phyloP scores from a whole-genome alignment of 441 rosid species.

The Pelargonium myrrhifolium region DNA sequence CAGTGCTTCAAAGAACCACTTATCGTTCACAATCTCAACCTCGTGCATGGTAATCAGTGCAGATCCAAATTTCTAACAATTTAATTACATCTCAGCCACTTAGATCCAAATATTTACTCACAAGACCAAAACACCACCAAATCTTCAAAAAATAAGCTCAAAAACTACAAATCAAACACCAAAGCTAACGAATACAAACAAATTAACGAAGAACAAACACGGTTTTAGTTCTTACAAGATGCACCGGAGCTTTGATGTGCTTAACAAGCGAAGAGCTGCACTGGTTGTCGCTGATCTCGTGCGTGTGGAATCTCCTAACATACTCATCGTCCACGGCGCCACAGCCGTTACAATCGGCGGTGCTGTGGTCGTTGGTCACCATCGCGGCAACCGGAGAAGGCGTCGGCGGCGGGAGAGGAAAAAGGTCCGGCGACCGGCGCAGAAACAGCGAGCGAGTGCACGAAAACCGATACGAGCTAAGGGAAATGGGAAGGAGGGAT shows the following conservation, averaged over 20 bases:
- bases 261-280: conserved; percentile 36
- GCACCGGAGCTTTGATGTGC: conserved; percentile 44
- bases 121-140: not conserved
- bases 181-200: not conserved
- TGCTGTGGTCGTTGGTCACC: conserved; percentile 27
- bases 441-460: not conserved
- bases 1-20: not conserved
- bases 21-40: not conserved
- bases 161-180: conserved; percentile 5
- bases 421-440: not conserved
- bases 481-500: not conserved
- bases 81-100: conserved; percentile 2
- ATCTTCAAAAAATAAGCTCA: not conserved
- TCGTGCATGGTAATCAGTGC: not conserved
- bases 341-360: conserved; percentile 16
- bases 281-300: conserved; percentile 31
- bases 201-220: not conserved
- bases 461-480: too few species aligned
- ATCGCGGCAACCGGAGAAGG: conserved; percentile 12
- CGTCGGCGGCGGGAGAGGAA: not conserved
- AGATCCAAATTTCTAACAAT: conserved; percentile 2
- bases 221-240: conserved; percentile 23
- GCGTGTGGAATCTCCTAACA: conserved; percentile 27
- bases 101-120: not conserved
- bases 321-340: conserved; percentile 31